Percentiles rank a stretch among this genome's conserved stretches.
These are phyloP conservation scores for Novymonas esmeraldas DNA, from an alignment of 208 protist genomes.

Conservation along the genomic window DNA sequence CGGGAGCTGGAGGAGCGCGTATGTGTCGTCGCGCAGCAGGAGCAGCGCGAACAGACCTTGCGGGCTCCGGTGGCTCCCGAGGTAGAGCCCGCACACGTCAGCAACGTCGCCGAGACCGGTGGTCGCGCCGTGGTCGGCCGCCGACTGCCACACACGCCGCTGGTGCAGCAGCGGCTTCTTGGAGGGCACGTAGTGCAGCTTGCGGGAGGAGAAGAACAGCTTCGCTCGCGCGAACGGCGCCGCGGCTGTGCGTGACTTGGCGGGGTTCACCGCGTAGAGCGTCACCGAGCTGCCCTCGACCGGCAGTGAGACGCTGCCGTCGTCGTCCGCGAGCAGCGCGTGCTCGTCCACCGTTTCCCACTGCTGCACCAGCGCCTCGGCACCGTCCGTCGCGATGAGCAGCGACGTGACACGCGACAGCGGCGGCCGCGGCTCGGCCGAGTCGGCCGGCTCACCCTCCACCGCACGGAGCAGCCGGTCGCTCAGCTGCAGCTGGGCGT, in stretches of 20 bases:
- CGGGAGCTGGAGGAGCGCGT: slow-evolving; percentile 66
- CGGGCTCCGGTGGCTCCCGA: slow-evolving; percentile 32
- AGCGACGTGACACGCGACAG: slow-evolving; percentile 60
- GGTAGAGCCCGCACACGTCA: slow-evolving; percentile 60
- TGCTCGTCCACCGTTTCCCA: slow-evolving; percentile 55
- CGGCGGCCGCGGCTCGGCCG: too few relatives aligned
- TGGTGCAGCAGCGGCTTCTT: slow-evolving; percentile 24
- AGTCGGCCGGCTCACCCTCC: not conserved
- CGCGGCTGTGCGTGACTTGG: slow-evolving; percentile 45
- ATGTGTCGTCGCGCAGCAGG: slow-evolving; percentile 43
- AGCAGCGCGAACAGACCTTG: slow-evolving; percentile 47
- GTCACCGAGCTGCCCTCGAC: slow-evolving; percentile 50
- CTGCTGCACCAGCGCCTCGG: slow-evolving; percentile 72
- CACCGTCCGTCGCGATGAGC: slow-evolving; percentile 45
- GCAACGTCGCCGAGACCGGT: slow-evolving; percentile 40
- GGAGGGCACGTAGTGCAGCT: slow-evolving; percentile 50
- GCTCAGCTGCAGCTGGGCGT: slow-evolving; percentile 45
- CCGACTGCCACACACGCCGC: slow-evolving; percentile 15
- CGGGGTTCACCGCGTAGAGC: slow-evolving; percentile 70
- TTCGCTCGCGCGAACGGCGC: slow-evolving; percentile 70
- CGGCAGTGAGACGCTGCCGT: slow-evolving; percentile 42
- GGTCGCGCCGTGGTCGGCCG: slow-evolving; percentile 3
- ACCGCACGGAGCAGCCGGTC: slow-evolving; percentile 23
- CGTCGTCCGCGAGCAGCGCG: slow-evolving; percentile 15
- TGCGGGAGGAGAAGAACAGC: slow-evolving; percentile 59